Percentiles rank a stretch among this genome's conserved stretches.
Conservation (phyloP, 2,329 filamentous ascomycete species). For the Aspergillus ustus region DNA sequence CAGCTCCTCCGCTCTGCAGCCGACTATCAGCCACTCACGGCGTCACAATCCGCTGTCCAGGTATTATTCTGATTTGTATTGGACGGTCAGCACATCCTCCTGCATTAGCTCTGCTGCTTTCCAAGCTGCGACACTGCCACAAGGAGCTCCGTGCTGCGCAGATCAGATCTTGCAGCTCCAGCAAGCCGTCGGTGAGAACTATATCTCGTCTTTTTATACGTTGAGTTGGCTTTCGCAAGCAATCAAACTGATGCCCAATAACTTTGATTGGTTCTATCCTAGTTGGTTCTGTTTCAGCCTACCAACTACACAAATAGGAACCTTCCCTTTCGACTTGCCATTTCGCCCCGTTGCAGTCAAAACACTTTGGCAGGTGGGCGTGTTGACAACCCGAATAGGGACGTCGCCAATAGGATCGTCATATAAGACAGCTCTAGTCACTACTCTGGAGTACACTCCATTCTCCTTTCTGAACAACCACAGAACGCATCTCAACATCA, state of each 20-base stretch:
- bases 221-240: not conserved
- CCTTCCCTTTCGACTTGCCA: not conserved
- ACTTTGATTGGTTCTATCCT: not conserved
- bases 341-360: not conserved
- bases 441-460: too few species aligned
- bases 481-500: too few species aligned
- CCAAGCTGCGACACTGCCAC: not conserved
- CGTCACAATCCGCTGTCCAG: conserved; percentile 3
- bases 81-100: conserved; percentile 4
- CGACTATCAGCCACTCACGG: not conserved
- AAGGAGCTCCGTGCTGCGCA: not conserved
- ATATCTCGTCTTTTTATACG: not conserved
- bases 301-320: too few species aligned
- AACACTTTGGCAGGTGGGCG: not conserved
- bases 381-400: too few species aligned
- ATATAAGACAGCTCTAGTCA: too few species aligned
- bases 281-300: not conserved
- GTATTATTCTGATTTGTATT: conserved; percentile 11
- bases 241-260: not conserved
- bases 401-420: too few species aligned
- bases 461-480: too few species aligned
- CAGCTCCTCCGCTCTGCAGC: not conserved
- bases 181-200: not conserved
- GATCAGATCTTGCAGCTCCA: not conserved
- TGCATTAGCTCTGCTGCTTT: not conserved